Conservation (phyloP, 1,284 basidiomycete species). For the Tetrapyrgos nigripes region DNA sequence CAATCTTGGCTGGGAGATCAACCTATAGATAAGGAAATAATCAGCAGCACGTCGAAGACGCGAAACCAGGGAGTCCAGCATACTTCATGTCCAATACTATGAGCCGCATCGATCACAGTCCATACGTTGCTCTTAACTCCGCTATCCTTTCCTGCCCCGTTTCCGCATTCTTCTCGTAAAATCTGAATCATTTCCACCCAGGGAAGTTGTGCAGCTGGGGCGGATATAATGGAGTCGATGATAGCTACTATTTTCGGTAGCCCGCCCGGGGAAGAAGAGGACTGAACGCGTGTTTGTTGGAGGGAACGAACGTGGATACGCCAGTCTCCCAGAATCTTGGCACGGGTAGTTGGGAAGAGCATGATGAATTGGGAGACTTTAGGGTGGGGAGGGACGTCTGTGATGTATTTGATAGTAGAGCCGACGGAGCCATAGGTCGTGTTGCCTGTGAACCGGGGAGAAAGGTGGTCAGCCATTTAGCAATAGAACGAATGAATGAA, state of each 20-base stretch:
- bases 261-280: too few relatives aligned
- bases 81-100: slow-evolving; percentile 72
- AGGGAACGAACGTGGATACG: slow-evolving; percentile 41
- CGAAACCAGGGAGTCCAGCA: too few relatives aligned
- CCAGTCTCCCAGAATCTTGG: slow-evolving; percentile 63
- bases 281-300: background rate
- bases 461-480: too few relatives aligned
- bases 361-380: too few relatives aligned
- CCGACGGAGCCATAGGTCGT: slow-evolving; percentile 73
- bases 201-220: slow-evolving; percentile 77
- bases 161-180: slow-evolving; percentile 74
- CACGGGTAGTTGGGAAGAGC: slow-evolving; percentile 73
- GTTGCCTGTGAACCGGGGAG: slow-evolving; percentile 51
- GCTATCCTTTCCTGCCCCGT: slow-evolving; percentile 65
- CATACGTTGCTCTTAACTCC: slow-evolving; percentile 57
- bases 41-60: too few relatives aligned
- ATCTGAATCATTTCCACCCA: slow-evolving; percentile 81
- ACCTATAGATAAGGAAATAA: slow-evolving; percentile 83
- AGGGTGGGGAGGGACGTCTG: slow-evolving; percentile 66
- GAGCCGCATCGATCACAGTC: slow-evolving; percentile 85
- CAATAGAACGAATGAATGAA: too few relatives aligned
- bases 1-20: too few relatives aligned
- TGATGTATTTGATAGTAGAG: slow-evolving; percentile 63
- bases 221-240: slow-evolving; percentile 77
- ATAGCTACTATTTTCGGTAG: slow-evolving; percentile 77